Evolutionary conservation across 345 rosid genomes (phyloP).

Genomic region (Sonneratia caseolaris): DNA sequence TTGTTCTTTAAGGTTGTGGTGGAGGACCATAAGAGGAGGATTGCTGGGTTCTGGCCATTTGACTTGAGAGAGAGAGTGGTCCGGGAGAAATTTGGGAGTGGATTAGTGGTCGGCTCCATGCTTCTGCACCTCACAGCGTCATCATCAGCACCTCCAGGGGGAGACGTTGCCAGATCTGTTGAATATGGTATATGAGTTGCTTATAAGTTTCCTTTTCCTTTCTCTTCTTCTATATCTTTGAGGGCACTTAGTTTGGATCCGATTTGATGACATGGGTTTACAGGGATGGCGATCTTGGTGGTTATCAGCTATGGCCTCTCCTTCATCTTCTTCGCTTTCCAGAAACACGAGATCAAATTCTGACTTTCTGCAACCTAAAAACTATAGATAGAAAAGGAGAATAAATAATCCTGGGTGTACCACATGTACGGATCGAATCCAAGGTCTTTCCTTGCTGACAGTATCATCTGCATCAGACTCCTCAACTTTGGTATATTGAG

Average conservation of each 20-base stretch:
- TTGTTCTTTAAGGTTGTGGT: constrained; percentile 45
- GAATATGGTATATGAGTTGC: constrained; percentile 30
- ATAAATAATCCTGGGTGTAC: too few species aligned
- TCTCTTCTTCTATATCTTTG: background rate
- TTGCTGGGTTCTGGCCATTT: constrained; percentile 45
- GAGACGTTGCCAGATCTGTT: constrained; percentile 11
- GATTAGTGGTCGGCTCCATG: constrained; percentile 58
- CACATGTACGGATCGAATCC: too few species aligned
- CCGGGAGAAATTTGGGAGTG: constrained; percentile 75
- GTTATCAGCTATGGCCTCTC: constrained; percentile 50
- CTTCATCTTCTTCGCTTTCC: constrained; percentile 40
- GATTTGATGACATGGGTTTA: background rate
- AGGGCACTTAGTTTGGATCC: background rate
- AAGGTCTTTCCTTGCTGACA: too few species aligned
- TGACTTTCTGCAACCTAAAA: constrained; percentile 5
- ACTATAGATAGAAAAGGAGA: too few species aligned
- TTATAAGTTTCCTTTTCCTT: background rate
- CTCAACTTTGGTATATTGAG: too few species aligned
- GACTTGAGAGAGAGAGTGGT: constrained; percentile 57
- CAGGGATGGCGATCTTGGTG: constrained; percentile 49
- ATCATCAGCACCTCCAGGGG: constrained; percentile 13
- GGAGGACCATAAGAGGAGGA: constrained; percentile 27
- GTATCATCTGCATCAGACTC: too few species aligned
- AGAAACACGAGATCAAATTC: constrained; percentile 36
- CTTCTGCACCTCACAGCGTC: constrained; percentile 38